A percentile compares a stretch with the other conserved stretches of the same genome.
These are phyloP conservation scores for Colletotrichum siamense DNA, from an alignment of 2,329 filamentous ascomycete species.

Conservation along the genomic window DNA sequence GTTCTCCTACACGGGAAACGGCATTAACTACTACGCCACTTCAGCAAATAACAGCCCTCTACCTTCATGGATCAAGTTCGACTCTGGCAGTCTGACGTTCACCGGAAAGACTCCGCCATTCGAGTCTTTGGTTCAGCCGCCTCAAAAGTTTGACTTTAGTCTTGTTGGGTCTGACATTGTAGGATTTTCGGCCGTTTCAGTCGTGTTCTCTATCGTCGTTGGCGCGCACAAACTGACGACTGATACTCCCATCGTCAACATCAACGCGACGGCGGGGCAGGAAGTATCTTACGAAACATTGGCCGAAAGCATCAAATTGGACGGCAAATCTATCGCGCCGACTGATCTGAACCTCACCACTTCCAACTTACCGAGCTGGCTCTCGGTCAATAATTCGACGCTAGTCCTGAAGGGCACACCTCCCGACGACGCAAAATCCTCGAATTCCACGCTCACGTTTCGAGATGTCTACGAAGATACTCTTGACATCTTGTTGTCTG, in stretches of 20 bases:
- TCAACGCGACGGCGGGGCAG: constrained; percentile 62
- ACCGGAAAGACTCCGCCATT: constrained; percentile 72
- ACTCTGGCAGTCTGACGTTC: constrained; percentile 68
- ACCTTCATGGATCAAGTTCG: constrained; percentile 85
- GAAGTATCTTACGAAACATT: constrained; percentile 60
- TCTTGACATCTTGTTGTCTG: constrained; percentile 58
- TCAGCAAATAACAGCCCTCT: constrained; percentile 81
- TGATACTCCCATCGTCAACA: constrained; percentile 56
- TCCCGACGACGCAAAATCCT: constrained; percentile 60
- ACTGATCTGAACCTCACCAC: constrained; percentile 59
- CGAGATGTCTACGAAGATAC: constrained; percentile 64
- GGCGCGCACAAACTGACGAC: constrained; percentile 74
- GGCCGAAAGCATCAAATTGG: constrained; percentile 57
- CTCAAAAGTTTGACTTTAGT: constrained; percentile 74
- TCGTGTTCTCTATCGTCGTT: constrained; percentile 75
- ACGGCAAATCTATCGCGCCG: constrained; percentile 55
- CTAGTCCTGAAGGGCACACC: constrained; percentile 71
- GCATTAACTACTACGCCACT: constrained; percentile 77
- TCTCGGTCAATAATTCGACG: constrained; percentile 67
- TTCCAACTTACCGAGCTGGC: constrained; percentile 68
- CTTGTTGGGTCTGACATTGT: constrained; percentile 80
- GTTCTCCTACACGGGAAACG: constrained; percentile 61
- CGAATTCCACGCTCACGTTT: constrained; percentile 68
- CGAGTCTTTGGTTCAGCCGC: constrained; percentile 66
- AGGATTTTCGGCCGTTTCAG: constrained; percentile 73